Conservation (phyloP, 1,284 basidiomycete genomes). For the Ceratobasidium sp. region DNA sequence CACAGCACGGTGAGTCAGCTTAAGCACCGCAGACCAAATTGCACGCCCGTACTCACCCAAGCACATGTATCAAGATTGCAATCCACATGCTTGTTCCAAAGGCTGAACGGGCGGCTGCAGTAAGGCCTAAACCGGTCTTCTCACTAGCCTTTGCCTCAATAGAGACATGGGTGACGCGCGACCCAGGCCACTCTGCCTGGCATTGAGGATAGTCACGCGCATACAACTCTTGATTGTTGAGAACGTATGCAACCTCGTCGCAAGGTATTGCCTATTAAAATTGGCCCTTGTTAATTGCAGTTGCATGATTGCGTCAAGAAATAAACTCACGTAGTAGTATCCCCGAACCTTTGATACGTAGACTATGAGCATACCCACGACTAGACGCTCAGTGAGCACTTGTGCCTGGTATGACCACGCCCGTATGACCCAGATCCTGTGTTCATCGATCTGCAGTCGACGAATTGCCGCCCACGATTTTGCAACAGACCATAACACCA, state of each 20-base stretch:
- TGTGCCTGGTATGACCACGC: conserved; percentile 1
- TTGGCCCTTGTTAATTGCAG: too few relatives aligned
- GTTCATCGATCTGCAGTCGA: conserved; percentile 4
- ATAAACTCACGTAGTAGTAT: conserved; percentile 3
- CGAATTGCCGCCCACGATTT: background rate
- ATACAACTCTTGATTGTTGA: background rate
- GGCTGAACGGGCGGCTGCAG: background rate
- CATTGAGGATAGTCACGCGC: conserved; percentile 15
- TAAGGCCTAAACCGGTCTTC: background rate
- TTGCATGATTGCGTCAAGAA: too few relatives aligned
- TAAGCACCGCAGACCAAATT: background rate
- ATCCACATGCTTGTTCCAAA: conserved; percentile 21
- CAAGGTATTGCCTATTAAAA: background rate
- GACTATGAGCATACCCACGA: background rate
- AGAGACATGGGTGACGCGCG: conserved; percentile 11
- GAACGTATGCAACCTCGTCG: background rate
- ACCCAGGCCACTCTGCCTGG: conserved; percentile 1
- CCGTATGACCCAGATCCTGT: conserved; percentile 8
- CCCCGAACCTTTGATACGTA: background rate
- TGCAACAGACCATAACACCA: conserved; percentile 8
- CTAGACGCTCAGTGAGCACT: background rate
- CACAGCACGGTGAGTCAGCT: background rate
- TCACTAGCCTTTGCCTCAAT: background rate
- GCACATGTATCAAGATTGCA: conserved; percentile 2
- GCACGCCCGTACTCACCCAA: conserved; percentile 1